These are phyloP conservation scores for Pseudoturritis turrita DNA, from an alignment of 345 rosid genomes.

Conservation along the genomic window DNA sequence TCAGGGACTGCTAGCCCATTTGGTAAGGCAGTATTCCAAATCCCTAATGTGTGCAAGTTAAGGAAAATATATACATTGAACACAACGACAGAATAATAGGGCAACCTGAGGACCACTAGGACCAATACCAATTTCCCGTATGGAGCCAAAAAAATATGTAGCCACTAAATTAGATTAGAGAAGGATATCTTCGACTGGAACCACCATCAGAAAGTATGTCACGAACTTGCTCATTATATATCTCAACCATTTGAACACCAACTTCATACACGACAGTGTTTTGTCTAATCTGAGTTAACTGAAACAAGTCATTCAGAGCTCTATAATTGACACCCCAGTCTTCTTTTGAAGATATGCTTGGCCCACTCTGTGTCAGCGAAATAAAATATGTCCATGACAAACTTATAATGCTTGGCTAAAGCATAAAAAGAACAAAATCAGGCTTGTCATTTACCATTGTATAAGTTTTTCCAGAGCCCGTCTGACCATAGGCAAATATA, in stretches of 20 bases:
- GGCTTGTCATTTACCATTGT: conserved; percentile 62
- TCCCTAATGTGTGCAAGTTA: conserved; percentile 97
- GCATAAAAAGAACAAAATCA: neutral
- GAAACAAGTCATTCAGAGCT: conserved; percentile 91
- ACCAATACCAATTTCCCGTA: too few species aligned
- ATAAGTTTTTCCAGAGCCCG: conserved; percentile 99
- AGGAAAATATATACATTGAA: conserved; percentile 33
- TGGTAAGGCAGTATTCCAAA: conserved; percentile 89
- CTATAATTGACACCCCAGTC: conserved; percentile 98
- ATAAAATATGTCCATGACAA: conserved; percentile 7
- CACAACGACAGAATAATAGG: neutral
- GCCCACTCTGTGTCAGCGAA: conserved; percentile 69
- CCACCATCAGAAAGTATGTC: conserved; percentile 73
- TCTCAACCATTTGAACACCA: conserved; percentile 98
- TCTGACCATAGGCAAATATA: conserved; percentile 99
- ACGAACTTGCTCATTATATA: conserved; percentile 98
- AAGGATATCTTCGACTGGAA: conserved; percentile 90
- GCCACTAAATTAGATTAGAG: neutral
- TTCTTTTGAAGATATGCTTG: conserved; percentile 63
- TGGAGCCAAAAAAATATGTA: neutral
- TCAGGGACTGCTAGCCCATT: conserved; percentile 99
- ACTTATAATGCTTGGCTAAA: neutral
- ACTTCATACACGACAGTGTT: conserved; percentile 72
- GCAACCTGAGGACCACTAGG: too few species aligned
- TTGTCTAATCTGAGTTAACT: conserved; percentile 65